Evolutionary conservation across 306 rosid species (phyloP), one percentile per base, ranked within the genome.

Genomic region (Pueraria montana): DNA sequence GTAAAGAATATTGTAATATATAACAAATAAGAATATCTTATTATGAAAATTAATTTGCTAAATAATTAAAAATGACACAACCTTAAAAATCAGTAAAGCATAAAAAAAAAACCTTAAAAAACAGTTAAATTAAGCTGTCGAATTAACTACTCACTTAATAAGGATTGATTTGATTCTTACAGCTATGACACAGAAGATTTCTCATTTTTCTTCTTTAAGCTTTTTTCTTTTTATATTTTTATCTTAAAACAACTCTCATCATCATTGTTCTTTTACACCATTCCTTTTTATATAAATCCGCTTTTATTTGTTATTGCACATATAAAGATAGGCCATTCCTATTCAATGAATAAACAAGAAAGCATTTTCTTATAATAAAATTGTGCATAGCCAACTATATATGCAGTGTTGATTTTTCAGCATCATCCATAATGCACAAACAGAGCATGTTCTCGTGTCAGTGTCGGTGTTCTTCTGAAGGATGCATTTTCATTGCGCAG

Each of bases 391-490:
- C 48, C 84, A 64, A 65, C 64, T 49, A 67, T 38, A 72, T 38
- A 63, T 42, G 50, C 50, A 73, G 73, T 12, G 50, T 58, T 74
- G 50, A 74, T 78, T 79, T 66, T 79, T 74, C 32, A 48, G 12
- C 50, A 46, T 24, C 45, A n/a, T 75, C 52, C 12, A 71, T 14
- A 49, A 72, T 72, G 67, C 74, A 23, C 21, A 58, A 70, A n/a
- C 84, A 75, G 9, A 14, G 11, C 81, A 79, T 74, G 85, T 84
- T 81, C 77, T 63, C 12, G 52, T 76, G 83, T 76, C 87, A 79
- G 84, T 74, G 84, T 86, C 87, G 87, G 89, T 83, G 85, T 79
- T 79, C 72, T 61, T 38, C 23, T 34, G 5, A 13, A 61, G 52
- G 62, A 16, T 14, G 56, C 76, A 76, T 58, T 81, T 48, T 27